Base-by-base conservation (phyloP, 192 early-diverging fungal species). In the Chytriomyces hyalinus region DNA sequence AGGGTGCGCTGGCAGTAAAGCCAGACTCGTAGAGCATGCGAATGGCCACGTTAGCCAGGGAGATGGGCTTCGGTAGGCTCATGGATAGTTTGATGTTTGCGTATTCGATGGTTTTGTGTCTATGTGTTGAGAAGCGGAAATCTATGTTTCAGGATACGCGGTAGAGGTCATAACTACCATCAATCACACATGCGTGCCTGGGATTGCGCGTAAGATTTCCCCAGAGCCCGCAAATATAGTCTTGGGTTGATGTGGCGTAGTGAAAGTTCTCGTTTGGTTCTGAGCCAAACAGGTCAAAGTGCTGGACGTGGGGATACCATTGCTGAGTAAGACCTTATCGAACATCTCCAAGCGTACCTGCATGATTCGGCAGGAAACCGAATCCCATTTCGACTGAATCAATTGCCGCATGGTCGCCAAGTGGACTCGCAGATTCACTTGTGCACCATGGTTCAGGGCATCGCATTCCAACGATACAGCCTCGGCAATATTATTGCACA, bases 181-280 rank as follows among this genome's bases (percentile, higher is more conserved):
- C 36, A 36, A 36, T 36, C 36, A 36, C 36, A 36, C 36, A 36
- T 20, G 75, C 65, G 36, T 66, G 84, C 84, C 87, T 81, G 15
- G 87, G 87, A 63, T 89, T 89, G 53, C 81, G 82, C 7, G 85
- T 87, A 63, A 89, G 65, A 61, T 89, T 89, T 20, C 82, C 87
- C 87, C 87, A 89, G 7, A 89, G 53, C 28, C 87, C 85, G 73
- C 79, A 77, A 7, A 67, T 65, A 61, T 82, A 85, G 26, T 80
- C 60, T 0, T 72, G 24, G 6, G 73, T 78, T 4, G 51, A 36
- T 22, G 48, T 36, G 7, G 81, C 24, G 28, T 83, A 61, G 53
- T 87, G 85, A 72, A 89, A 89, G 80, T 89, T 87, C 79, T 89
- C 87, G 70, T 85, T 89, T 3, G 80, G 59, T 66, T 89, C 87